These are phyloP conservation scores for Scheffersomyces quercinus DNA, from an alignment of 1,139 yeast genomes.

Conservation along the genomic window DNA sequence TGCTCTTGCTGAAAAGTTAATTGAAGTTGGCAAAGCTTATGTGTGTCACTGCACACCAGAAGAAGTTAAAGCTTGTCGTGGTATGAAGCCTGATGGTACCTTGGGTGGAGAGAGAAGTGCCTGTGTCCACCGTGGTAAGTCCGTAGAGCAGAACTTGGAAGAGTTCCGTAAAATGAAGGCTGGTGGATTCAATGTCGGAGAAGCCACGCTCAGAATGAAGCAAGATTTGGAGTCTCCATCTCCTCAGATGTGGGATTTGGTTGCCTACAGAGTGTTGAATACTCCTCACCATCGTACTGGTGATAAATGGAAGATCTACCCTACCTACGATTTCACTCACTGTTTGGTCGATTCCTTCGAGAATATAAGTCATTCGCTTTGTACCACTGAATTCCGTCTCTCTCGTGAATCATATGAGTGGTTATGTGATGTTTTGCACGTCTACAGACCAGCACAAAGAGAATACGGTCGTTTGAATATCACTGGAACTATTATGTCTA, in stretches of 20 bases:
- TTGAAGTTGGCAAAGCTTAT: slow-evolving; percentile 71
- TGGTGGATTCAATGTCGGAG: slow-evolving; percentile 85
- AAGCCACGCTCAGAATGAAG: slow-evolving; percentile 95
- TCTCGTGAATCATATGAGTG: slow-evolving; percentile 97
- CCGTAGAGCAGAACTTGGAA: slow-evolving; percentile 69
- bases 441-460: slow-evolving; percentile 97
- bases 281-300: slow-evolving; percentile 97
- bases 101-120: slow-evolving; percentile 90
- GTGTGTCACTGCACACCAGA: slow-evolving; percentile 94
- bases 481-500: slow-evolving; percentile 91
- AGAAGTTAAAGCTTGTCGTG: slow-evolving; percentile 86
- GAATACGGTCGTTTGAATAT: slow-evolving; percentile 96
- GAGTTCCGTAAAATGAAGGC: slow-evolving; percentile 91
- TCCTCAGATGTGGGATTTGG: slow-evolving; percentile 99
- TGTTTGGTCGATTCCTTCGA: slow-evolving; percentile 98
- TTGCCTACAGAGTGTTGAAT: slow-evolving; percentile 93
- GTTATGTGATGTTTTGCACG: slow-evolving; percentile 94
- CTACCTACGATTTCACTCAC: slow-evolving; percentile 98
- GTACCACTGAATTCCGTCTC: slow-evolving; percentile 91
- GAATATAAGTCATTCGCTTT: slow-evolving; percentile 90
- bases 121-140: slow-evolving; percentile 70
- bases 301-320: slow-evolving; percentile 94
- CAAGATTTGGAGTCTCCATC: slow-evolving; percentile 89
- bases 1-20: slow-evolving; percentile 80
- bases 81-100: slow-evolving; percentile 86